phyloP scores from a whole-genome alignment of 257 asterid species.

The Nicotiana paniculata region DNA sequence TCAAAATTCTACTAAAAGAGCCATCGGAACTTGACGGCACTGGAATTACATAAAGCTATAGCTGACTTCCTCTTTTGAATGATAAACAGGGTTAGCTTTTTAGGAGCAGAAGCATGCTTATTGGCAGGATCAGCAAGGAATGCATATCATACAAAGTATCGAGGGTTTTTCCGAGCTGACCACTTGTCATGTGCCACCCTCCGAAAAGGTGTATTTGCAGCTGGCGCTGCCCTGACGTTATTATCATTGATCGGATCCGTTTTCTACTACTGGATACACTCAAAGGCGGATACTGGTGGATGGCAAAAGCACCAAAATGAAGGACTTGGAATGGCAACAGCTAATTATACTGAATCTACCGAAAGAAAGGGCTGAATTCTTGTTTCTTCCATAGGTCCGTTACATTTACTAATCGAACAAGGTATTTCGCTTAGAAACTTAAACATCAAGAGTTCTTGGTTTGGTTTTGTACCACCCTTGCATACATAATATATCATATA shows the following conservation, averaged over 20 bases:
- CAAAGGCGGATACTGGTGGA: constrained; percentile 85
- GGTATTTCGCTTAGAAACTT: background rate
- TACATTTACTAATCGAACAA: background rate
- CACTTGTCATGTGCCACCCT: constrained; percentile 82
- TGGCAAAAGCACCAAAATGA: constrained; percentile 84
- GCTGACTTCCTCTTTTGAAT: background rate
- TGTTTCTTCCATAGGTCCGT: background rate
- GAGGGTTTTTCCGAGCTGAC: constrained; percentile 49
- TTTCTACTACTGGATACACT: constrained; percentile 72
- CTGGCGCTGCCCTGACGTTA: constrained; percentile 75
- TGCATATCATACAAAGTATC: constrained; percentile 89
- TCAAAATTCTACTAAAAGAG: background rate
- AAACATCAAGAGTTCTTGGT: background rate
- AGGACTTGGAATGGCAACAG: constrained; percentile 72
- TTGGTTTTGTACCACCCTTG: background rate
- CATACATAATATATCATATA: constrained; percentile 7
- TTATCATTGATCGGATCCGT: constrained; percentile 51
- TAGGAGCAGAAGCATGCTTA: constrained; percentile 92
- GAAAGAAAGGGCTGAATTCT: constrained; percentile 25
- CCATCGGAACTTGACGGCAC: background rate
- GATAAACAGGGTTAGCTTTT: constrained; percentile 62
- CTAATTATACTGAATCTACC: constrained; percentile 40
- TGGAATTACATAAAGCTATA: background rate
- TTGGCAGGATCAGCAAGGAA: constrained; percentile 92
- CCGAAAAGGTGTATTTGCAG: constrained; percentile 92